Percentiles rank a stretch among this genome's conserved stretches.
These are phyloP conservation scores for Wallacemonas collosoma DNA, from an alignment of 208 protist species.

Conservation along the genomic window DNA sequence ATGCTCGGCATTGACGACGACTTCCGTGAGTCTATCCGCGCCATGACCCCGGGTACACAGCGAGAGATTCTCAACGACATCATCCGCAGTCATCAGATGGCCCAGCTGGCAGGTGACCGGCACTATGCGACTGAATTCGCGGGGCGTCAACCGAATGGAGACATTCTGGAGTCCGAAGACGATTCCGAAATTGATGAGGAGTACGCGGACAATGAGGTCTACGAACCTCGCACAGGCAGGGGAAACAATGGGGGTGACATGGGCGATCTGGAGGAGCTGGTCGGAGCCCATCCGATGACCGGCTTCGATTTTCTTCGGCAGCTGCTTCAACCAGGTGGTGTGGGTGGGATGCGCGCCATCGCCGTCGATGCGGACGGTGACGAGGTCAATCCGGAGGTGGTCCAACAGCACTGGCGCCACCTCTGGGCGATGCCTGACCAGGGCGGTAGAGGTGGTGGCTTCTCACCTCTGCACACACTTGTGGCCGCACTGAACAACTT, in stretches of 20 bases:
- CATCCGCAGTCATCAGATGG: slow-evolving; percentile 41
- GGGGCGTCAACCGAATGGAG: too few relatives aligned
- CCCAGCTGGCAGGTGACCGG: background rate
- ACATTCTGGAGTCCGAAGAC: background rate
- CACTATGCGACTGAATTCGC: too few relatives aligned
- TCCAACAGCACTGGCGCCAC: background rate
- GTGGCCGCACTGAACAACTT: slow-evolving; percentile 30
- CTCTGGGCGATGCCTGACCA: too few relatives aligned
- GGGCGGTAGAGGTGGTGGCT: background rate
- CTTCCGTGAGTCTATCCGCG: slow-evolving; percentile 63
- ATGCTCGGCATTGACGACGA: slow-evolving; percentile 58
- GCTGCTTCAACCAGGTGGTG: background rate
- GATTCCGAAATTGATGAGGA: slow-evolving; percentile 17
- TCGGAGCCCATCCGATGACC: background rate
- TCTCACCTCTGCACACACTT: slow-evolving; percentile 14
- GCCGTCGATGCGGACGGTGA: background rate
- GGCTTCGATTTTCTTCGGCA: slow-evolving; percentile 1
- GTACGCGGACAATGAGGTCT: slow-evolving; percentile 15
- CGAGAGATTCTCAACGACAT: slow-evolving; percentile 81
- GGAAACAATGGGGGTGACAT: too few relatives aligned
- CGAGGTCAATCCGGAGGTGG: background rate
- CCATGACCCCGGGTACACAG: slow-evolving; percentile 74
- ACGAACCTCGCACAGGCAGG: too few relatives aligned
- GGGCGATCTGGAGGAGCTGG: background rate
- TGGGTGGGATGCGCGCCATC: background rate